Conservation (phyloP, 345 rosid genomes). For the Jatropha curcas region DNA sequence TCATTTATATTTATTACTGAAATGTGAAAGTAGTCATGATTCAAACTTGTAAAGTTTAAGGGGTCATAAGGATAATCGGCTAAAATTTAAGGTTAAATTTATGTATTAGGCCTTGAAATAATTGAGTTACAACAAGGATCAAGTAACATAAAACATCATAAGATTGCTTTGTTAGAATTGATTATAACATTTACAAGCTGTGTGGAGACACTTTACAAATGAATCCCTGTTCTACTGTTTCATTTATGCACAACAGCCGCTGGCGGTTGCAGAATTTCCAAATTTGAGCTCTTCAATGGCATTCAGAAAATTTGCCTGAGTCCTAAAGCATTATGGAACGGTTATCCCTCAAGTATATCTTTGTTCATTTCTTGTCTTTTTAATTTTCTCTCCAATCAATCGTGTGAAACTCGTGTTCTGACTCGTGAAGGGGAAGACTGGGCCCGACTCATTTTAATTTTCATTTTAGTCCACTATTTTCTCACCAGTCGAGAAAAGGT, state of each 20-base stretch:
- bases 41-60: no score
- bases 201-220: slow-evolving; percentile 28
- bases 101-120: background rate
- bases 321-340: slow-evolving; percentile 13
- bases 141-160: background rate
- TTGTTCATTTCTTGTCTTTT: background rate
- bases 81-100: no score
- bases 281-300: slow-evolving; percentile 9
- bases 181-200: slow-evolving; percentile 24
- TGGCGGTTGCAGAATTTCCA: background rate
- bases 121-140: background rate
- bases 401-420: background rate
- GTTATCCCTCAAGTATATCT: background rate
- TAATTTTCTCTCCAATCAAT: slow-evolving; percentile 10
- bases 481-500: slow-evolving; percentile 85
- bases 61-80: no score
- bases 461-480: slow-evolving; percentile 75
- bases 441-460: no score
- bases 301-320: slow-evolving; percentile 15
- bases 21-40: no score
- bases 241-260: background rate
- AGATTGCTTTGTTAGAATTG: slow-evolving; percentile 12
- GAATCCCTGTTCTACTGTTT: background rate
- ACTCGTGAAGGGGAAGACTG: slow-evolving; percentile 19
- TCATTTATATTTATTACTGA: no score